phyloP scores from a whole-genome alignment of 2,329 filamentous ascomycete genomes.

The Botrytis squamosa region DNA sequence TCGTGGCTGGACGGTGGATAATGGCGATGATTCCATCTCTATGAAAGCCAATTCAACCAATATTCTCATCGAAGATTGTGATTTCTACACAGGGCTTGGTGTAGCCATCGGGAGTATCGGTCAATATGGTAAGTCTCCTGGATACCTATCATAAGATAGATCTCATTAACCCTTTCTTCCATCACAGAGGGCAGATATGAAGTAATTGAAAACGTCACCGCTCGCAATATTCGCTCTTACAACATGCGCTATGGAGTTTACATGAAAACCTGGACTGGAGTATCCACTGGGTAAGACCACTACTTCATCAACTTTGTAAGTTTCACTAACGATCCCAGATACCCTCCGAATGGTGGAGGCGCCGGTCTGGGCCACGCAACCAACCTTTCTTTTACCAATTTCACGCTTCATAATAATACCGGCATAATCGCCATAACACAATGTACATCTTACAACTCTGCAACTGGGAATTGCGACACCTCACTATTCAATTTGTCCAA shows the following conservation, averaged over 20 bases:
- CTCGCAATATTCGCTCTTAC: slow-evolving; percentile 47
- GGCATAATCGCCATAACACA: slow-evolving; percentile 41
- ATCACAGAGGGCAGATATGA: slow-evolving; percentile 44
- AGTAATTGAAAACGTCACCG: slow-evolving; percentile 50
- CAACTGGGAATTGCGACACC: slow-evolving; percentile 43
- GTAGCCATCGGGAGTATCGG: slow-evolving; percentile 59
- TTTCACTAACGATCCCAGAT: slow-evolving; percentile 27
- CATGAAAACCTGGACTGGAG: slow-evolving; percentile 59
- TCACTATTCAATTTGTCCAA: slow-evolving; percentile 42
- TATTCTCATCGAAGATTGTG: slow-evolving; percentile 49
- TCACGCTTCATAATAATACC: slow-evolving; percentile 11
- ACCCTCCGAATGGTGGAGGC: slow-evolving; percentile 58
- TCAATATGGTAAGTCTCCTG: slow-evolving; percentile 45
- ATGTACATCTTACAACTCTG: slow-evolving; percentile 42
- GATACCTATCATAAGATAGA: too few species aligned
- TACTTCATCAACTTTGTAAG: not conserved
- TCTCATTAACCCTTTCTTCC: not conserved
- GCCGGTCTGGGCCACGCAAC: slow-evolving; percentile 48
- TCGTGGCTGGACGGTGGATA: slow-evolving; percentile 49
- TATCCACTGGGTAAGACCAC: slow-evolving; percentile 41
- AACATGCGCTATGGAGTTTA: slow-evolving; percentile 45
- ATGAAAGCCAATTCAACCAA: slow-evolving; percentile 57
- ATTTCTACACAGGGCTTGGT: slow-evolving; percentile 51
- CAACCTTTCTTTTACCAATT: slow-evolving; percentile 16
- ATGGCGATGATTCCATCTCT: slow-evolving; percentile 54